Base-by-base conservation (phyloP, 371 early-diverging fungal species). In the Parasitella parasitica region DNA sequence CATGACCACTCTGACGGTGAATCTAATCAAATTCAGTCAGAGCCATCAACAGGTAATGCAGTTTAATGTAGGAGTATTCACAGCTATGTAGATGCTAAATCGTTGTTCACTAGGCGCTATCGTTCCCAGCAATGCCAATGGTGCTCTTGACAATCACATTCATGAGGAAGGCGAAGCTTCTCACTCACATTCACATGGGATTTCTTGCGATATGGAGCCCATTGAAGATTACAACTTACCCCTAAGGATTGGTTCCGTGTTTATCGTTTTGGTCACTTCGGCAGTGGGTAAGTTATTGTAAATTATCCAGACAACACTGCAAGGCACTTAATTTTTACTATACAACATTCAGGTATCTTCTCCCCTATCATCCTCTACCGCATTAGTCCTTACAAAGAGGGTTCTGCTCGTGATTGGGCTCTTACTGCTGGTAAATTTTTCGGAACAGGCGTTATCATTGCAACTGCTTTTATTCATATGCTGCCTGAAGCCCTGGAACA, bases 401-500 rank as follows among this genome's bases (percentile, higher is more conserved):
- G 69, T 12, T 55, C 49, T 41, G 8, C 54, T 20, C 43, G 66
- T 12, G 69, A 69, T 27, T 66, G 61, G 59, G 39, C 53, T 4
- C 28, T 72, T 8, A 65, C 69, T 8, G 50, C 62, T 43, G 72
- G 72, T 54, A 72, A 72, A 59, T 72, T 72, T 24, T 72, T 93
- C 61, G 91, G 93, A 30, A 87, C 89, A 1, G 94, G 94, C 52
- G 86, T 93, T 7, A 90, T 93, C 35, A 72, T 92, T 52, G 81
- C 91, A 8, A 91, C 91, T 6, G 92, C 88, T 20, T 88, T 92
- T 53, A 82, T 93, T 63, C 93, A 93, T 67, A 84, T 90, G 83
- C 67, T 78, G 24, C 76, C 73, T 20, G 73, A 73, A 34, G 67
- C 74, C 1, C 63, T 73, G 22, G 66, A 67, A 6, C 67, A 63